Evolutionary conservation across 2,329 filamentous ascomycete species (phyloP).

Genomic region (Cytospora schulzeri): DNA sequence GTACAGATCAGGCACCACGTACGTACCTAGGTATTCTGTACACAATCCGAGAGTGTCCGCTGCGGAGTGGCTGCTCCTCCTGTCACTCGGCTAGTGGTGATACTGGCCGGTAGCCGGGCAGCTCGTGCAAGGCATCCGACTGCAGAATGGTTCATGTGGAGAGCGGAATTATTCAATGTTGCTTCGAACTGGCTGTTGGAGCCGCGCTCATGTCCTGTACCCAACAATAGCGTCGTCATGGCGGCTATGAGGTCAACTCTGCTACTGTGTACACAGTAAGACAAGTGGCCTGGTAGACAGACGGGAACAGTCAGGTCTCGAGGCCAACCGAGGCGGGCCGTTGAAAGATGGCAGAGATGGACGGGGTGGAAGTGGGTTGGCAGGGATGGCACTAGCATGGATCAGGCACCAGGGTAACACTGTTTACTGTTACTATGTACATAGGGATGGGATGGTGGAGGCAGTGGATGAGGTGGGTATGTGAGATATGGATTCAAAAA

Average conservation of each 20-base stretch:
- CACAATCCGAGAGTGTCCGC: neutral
- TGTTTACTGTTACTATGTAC: neutral
- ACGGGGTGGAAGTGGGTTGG: slow-evolving; percentile 6
- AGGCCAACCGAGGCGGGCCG: slow-evolving; percentile 25
- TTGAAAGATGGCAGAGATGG: slow-evolving; percentile 15
- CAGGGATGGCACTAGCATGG: slow-evolving; percentile 9
- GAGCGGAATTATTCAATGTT: neutral
- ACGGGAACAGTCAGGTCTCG: neutral
- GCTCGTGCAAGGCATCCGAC: neutral
- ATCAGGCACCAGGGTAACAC: slow-evolving; percentile 21
- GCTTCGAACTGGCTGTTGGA: slow-evolving; percentile 9
- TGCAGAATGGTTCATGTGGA: slow-evolving; percentile 7
- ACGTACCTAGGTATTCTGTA: slow-evolving; percentile 17
- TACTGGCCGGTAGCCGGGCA: neutral
- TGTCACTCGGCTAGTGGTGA: slow-evolving; percentile 8
- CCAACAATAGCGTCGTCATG: slow-evolving; percentile 22
- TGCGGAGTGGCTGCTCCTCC: slow-evolving; percentile 3
- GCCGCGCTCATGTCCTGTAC: slow-evolving; percentile 7
- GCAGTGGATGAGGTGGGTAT: neutral
- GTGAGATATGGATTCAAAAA: neutral
- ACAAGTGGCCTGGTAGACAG: neutral
- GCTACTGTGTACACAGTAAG: neutral
- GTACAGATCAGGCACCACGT: slow-evolving; percentile 27
- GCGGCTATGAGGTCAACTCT: slow-evolving; percentile 8
- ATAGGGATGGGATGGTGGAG: neutral